Conservation (phyloP, 257 asterid genomes). For the Solanum bukasovii region DNA sequence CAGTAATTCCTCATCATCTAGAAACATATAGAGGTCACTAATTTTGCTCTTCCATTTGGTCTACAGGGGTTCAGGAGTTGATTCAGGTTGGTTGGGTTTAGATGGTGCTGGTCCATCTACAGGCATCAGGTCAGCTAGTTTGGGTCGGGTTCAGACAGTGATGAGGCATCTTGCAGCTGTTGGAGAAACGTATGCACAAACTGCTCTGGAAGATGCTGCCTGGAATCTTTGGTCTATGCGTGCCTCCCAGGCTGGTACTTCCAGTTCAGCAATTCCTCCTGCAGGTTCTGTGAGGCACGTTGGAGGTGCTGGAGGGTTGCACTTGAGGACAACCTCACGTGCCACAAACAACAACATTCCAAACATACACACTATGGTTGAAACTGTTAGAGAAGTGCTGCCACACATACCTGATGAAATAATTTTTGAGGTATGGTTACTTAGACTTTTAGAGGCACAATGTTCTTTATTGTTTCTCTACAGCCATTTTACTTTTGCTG, state of each 20-base stretch:
- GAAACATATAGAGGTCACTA: not conserved
- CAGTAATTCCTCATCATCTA: not conserved
- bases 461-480: not conserved
- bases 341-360: constrained; percentile 36
- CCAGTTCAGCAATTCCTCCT: constrained; percentile 33
- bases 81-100: constrained; percentile 58
- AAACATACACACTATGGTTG: constrained; percentile 57
- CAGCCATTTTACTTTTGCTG: not conserved
- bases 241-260: constrained; percentile 65
- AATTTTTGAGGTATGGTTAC: constrained; percentile 48
- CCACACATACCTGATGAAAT: constrained; percentile 74
- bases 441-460: not conserved
- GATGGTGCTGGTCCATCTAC: constrained; percentile 52
- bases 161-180: constrained; percentile 91
- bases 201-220: constrained; percentile 62
- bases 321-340: constrained; percentile 31
- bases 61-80: constrained; percentile 44
- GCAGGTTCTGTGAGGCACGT: constrained; percentile 27
- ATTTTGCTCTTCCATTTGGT: not conserved
- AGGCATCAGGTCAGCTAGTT: constrained; percentile 26
- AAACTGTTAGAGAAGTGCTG: constrained; percentile 69
- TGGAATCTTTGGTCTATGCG: constrained; percentile 64
- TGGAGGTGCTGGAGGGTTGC: constrained; percentile 37
- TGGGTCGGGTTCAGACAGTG: constrained; percentile 78
- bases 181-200: constrained; percentile 76